phyloP scores from a whole-genome alignment of 108 stramenopile species.

The Cyclotella sp. region DNA sequence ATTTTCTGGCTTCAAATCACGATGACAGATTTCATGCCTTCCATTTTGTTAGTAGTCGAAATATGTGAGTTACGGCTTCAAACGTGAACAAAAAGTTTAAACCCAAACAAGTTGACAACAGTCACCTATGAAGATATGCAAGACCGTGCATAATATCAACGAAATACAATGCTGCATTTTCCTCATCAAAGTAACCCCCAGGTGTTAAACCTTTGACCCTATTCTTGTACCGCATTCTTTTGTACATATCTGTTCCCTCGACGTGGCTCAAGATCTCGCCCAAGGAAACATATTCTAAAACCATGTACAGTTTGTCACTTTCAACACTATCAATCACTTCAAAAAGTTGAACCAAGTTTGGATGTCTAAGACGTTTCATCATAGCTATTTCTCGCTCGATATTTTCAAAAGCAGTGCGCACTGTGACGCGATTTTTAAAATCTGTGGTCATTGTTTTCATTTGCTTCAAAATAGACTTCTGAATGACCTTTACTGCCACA shows the following conservation, averaged over 20 bases:
- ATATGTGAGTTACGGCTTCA: neutral
- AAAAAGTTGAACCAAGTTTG: slow-evolving; percentile 77
- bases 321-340: slow-evolving; percentile 90
- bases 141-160: slow-evolving; percentile 90
- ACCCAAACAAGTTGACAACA: neutral
- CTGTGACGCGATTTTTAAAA: slow-evolving; percentile 49
- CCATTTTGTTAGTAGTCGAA: neutral
- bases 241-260: slow-evolving; percentile 67
- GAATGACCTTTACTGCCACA: slow-evolving; percentile 86
- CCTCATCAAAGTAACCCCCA: slow-evolving; percentile 81
- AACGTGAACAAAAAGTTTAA: neutral
- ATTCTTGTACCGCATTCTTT: slow-evolving; percentile 29
- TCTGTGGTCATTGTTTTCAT: slow-evolving; percentile 70
- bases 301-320: slow-evolving; percentile 84
- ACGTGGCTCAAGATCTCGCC: slow-evolving; percentile 90
- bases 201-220: slow-evolving; percentile 52
- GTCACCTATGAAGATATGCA: slow-evolving; percentile 81
- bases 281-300: slow-evolving; percentile 86
- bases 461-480: slow-evolving; percentile 80
- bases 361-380: slow-evolving; percentile 88
- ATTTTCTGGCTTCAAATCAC: slow-evolving; percentile 87
- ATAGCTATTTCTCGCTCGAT: slow-evolving; percentile 91
- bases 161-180: slow-evolving; percentile 78
- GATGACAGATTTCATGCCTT: slow-evolving; percentile 81
- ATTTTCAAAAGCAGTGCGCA: slow-evolving; percentile 80